These are phyloP conservation scores for Trichophyton simii DNA, from an alignment of 2,329 filamentous ascomycete species.

Conservation along the genomic window DNA sequence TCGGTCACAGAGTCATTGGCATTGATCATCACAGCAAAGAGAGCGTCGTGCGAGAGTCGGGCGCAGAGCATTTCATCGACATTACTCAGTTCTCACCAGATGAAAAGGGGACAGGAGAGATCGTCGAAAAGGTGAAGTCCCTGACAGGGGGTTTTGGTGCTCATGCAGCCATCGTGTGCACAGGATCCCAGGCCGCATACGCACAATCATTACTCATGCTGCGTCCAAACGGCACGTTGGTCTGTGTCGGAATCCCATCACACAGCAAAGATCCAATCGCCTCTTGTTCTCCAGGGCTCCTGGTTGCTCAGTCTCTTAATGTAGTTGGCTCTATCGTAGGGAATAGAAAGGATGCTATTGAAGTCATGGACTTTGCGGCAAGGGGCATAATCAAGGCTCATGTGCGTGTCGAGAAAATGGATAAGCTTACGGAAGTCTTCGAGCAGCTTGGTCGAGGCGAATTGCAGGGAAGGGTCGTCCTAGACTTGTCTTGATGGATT, in stretches of 20 bases:
- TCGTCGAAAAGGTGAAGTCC: constrained; percentile 44
- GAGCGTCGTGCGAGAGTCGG: constrained; percentile 44
- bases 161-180: constrained; percentile 48
- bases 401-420: constrained; percentile 36
- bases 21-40: constrained; percentile 53
- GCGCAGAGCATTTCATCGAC: constrained; percentile 55
- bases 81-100: constrained; percentile 40
- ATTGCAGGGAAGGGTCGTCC: constrained; percentile 37
- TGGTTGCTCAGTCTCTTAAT: constrained; percentile 34
- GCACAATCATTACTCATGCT: constrained; percentile 38
- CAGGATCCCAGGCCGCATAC: constrained; percentile 40
- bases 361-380: constrained; percentile 37
- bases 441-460: constrained; percentile 34
- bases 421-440: constrained; percentile 35
- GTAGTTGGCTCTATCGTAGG: constrained; percentile 42
- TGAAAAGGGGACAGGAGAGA: constrained; percentile 34
- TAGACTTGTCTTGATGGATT: constrained; percentile 26
- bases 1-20: constrained; percentile 53
- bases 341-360: constrained; percentile 39
- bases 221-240: constrained; percentile 38
- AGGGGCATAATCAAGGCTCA: constrained; percentile 37
- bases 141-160: constrained; percentile 46
- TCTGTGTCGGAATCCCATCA: constrained; percentile 42
- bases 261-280: constrained; percentile 34
- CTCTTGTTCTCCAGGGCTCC: constrained; percentile 29